Evolutionary conservation across 768 basidiomycete genomes (phyloP), one percentile per base, ranked within the genome.

Genomic region (Tricholoma terreum): DNA sequence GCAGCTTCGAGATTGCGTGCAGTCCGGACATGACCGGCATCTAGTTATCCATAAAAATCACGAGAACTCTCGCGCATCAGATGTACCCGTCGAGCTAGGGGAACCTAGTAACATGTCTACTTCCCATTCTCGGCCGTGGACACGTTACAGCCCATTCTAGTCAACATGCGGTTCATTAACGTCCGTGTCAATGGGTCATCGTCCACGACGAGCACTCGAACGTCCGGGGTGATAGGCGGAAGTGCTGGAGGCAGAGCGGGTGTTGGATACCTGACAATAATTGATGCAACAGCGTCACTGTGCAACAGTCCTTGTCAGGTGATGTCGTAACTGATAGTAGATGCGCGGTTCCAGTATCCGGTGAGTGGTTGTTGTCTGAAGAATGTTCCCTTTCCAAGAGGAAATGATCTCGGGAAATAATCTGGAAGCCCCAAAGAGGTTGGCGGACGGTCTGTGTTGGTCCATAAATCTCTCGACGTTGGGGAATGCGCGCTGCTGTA

Each of bases 21-120:
- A 84, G 68, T 30, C 89, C 89, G 40, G 84, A 83, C 74, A 85
- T 73, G 38, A 84, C 75, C 8, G 82, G 83, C 84, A 87, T 87
- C 68, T 87, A 85, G 66, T 89, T 89, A 55, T 73, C 73, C 64
- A 69, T 61, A 55, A 70, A 72, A 21, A 70, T 58, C 7, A 70
- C 58, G 64, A 57, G 52, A 63, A 69, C 6, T 60, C 52, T 31
- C 55, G 49, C 78, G 55, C 43, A 48, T 55, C 50, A 1, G 19
- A 52, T 7, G 50, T 43, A 5, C 50, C 51, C 49, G 30, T 52
- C 51, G 56, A 54, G 9, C 45, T 55, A 24, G 65, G 54, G 8
- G 30, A 54, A 34, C 78, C 77, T 2, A 82, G 60, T 21, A 87
- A 76, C 69, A 84, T 73, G 50, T 84, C 80, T 36, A 87, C 73